These are phyloP conservation scores for Novymonas esmeraldas DNA, from an alignment of 208 protist genomes.

Conservation along the genomic window DNA sequence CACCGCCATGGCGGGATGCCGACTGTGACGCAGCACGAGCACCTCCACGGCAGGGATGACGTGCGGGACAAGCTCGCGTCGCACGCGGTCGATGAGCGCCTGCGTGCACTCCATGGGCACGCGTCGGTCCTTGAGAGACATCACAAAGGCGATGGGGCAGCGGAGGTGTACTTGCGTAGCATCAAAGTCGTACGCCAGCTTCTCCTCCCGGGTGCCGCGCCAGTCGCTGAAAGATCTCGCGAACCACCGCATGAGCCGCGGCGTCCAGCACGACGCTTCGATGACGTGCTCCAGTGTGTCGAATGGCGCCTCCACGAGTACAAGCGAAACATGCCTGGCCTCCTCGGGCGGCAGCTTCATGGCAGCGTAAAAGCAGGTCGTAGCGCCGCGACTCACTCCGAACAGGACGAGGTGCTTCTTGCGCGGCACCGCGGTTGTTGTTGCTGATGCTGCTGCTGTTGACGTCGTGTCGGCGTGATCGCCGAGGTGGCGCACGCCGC, in stretches of 20 bases:
- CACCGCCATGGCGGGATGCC: slow-evolving; percentile 79
- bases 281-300: slow-evolving; percentile 83
- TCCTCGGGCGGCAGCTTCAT: slow-evolving; percentile 73
- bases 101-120: slow-evolving; percentile 77
- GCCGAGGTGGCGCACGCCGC: slow-evolving; percentile 64
- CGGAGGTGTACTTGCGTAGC: slow-evolving; percentile 50
- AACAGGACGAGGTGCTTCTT: slow-evolving; percentile 76
- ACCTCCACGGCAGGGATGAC: slow-evolving; percentile 81
- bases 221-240: slow-evolving; percentile 78
- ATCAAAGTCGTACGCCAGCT: slow-evolving; percentile 64
- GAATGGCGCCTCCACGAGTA: slow-evolving; percentile 86
- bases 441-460: too few relatives aligned
- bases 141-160: slow-evolving; percentile 86
- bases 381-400: slow-evolving; percentile 83
- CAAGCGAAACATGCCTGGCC: slow-evolving; percentile 78
- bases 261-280: slow-evolving; percentile 53
- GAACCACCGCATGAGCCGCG: slow-evolving; percentile 69
- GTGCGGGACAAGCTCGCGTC: slow-evolving; percentile 61
- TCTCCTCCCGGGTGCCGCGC: slow-evolving; percentile 38
- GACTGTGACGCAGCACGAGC: slow-evolving; percentile 71
- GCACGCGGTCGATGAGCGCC: slow-evolving; percentile 66
- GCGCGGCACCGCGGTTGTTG: too few relatives aligned
- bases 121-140: slow-evolving; percentile 64
- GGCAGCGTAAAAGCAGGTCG: slow-evolving; percentile 77
- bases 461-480: too few relatives aligned